A percentile compares a stretch with the other conserved stretches of the same genome.
Evolutionary conservation across 345 rosid species (phyloP).

Genomic region (Eutrema yunnanense): DNA sequence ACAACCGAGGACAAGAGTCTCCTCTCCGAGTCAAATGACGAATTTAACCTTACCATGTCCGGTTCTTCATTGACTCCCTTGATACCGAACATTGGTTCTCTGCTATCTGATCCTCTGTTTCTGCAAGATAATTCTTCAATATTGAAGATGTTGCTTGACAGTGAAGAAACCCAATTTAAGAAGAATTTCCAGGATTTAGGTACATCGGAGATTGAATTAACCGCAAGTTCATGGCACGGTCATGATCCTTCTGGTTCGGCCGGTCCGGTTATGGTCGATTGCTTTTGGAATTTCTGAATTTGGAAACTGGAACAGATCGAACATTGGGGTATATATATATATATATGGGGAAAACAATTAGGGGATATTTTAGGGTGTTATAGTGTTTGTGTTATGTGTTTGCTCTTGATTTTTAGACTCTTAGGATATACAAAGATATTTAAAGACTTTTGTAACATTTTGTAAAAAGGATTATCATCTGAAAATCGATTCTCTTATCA

Average conservation of each 20-base stretch:
- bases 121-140: slow-evolving; percentile 42
- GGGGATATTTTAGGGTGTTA: neutral
- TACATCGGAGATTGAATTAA: slow-evolving; percentile 25
- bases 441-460: neutral
- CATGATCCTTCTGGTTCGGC: slow-evolving; percentile 10
- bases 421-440: neutral
- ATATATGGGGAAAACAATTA: neutral
- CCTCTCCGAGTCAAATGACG: slow-evolving; percentile 25
- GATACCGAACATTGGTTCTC: slow-evolving; percentile 24
- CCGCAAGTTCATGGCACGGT: slow-evolving; percentile 4
- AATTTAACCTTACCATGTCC: slow-evolving; percentile 7
- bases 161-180: slow-evolving; percentile 14
- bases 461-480: neutral
- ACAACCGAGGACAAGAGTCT: slow-evolving; percentile 24
- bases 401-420: neutral
- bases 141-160: slow-evolving; percentile 41
- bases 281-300: slow-evolving; percentile 41
- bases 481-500: neutral
- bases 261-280: slow-evolving; percentile 31
- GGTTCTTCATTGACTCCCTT: slow-evolving; percentile 36
- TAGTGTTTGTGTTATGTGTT: neutral
- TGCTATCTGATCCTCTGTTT: slow-evolving; percentile 25
- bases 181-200: slow-evolving; percentile 13
- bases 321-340: neutral
- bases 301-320: neutral